Evolutionary conservation across 257 asterid genomes (phyloP).

Genomic region (Nicotiana knightiana): DNA sequence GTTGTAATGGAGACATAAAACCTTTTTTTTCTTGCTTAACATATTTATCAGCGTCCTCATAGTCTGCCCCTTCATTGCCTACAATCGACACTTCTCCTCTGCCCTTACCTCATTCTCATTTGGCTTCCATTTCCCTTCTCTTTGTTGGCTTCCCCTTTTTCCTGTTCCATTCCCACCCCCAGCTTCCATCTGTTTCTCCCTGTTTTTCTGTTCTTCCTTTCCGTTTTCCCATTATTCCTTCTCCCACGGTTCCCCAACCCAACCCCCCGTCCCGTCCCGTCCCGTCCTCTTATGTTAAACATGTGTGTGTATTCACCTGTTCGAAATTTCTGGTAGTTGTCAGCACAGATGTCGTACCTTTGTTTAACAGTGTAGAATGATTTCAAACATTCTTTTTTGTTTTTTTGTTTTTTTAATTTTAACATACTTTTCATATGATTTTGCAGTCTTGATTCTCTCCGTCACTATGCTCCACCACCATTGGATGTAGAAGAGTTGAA

Average conservation of each 20-base stretch:
- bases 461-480: not conserved
- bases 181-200: not conserved
- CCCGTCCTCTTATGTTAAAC: not conserved
- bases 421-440: not conserved
- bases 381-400: not conserved
- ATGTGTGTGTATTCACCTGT: not conserved
- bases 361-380: not conserved
- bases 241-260: not conserved
- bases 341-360: not conserved
- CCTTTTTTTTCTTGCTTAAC: not conserved
- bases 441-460: conserved; percentile 45
- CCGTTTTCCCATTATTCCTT: not conserved
- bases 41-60: not conserved
- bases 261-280: not conserved
- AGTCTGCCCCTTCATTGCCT: not conserved
- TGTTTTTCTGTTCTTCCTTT: not conserved
- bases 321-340: not conserved
- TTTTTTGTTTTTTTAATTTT: not conserved
- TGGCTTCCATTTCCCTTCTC: not conserved
- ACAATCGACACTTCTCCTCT: not conserved
- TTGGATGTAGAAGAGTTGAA: conserved; percentile 2
- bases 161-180: not conserved
- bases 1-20: not conserved
- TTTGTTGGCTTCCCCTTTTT: not conserved
- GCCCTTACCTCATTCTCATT: not conserved